A percentile compares a stretch with the other conserved stretches of the same genome.
These are phyloP conservation scores for Ogataea henricii DNA, from an alignment of 805 yeast species.

Conservation along the genomic window DNA sequence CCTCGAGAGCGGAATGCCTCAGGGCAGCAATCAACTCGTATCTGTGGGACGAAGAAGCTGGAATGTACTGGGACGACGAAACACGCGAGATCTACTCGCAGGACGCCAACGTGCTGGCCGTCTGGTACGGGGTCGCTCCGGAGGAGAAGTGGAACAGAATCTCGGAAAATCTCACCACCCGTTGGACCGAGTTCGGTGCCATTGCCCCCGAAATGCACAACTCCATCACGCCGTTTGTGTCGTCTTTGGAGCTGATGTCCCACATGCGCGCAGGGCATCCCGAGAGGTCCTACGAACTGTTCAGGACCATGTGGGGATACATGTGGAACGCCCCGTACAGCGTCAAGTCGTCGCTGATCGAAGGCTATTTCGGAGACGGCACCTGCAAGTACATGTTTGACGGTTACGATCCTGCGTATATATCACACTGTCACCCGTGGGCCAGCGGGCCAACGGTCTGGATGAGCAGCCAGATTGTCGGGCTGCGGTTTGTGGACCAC, in stretches of 20 bases:
- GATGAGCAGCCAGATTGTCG: conserved; percentile 4
- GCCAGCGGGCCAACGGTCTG: conserved; percentile 6
- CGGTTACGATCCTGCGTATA: conserved; percentile 6
- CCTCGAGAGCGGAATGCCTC: not conserved
- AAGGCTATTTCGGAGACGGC: conserved; percentile 4
- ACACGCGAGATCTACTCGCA: not conserved
- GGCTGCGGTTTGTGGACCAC: not conserved
- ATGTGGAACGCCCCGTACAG: conserved; percentile 7
- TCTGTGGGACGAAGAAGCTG: conserved; percentile 5
- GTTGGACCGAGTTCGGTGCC: conserved; percentile 2
- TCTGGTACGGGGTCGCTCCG: not conserved
- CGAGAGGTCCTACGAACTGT: conserved; percentile 2
- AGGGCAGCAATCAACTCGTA: not conserved
- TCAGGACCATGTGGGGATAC: conserved; percentile 7
- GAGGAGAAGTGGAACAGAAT: not conserved
- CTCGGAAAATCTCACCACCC: not conserved
- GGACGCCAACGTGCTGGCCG: conserved; percentile 5
- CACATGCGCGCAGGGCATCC: conserved; percentile 3
- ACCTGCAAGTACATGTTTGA: conserved; percentile 2
- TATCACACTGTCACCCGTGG: conserved; percentile 7
- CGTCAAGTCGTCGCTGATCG: conserved; percentile 4
- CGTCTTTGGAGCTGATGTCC: conserved; percentile 1
- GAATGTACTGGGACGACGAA: not conserved
- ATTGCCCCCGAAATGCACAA: conserved; percentile 1
- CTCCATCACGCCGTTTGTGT: conserved; percentile 4